A percentile compares a stretch with the other conserved stretches of the same genome.
Conservation (phyloP, 345 rosid genomes). For the Cardiospermum halicacabum region DNA sequence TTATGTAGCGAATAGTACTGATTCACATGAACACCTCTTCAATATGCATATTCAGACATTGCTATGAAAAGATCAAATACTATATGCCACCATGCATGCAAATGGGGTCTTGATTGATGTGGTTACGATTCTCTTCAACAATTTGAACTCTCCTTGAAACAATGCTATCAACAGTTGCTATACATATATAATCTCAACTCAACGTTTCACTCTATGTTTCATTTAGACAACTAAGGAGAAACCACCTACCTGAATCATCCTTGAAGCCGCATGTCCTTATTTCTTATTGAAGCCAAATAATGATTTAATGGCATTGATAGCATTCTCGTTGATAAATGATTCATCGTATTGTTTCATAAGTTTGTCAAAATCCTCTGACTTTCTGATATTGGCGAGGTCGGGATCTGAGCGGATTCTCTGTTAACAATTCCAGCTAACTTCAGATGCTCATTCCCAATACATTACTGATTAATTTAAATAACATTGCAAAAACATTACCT, state of each 20-base stretch:
- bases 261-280: conserved; percentile 28
- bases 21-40: no score
- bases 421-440: conserved; percentile 17
- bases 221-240: neutral
- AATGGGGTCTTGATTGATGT: no score
- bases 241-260: neutral
- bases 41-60: no score
- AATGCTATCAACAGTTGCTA: conserved; percentile 13
- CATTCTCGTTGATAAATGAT: conserved; percentile 91
- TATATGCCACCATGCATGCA: no score
- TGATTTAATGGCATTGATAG: conserved; percentile 88
- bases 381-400: conserved; percentile 62
- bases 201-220: neutral
- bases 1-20: neutral
- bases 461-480: neutral
- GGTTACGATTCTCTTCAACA: no score
- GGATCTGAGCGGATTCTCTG: conserved; percentile 93
- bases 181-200: neutral
- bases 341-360: conserved; percentile 83
- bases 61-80: no score
- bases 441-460: neutral
- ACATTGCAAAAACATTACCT: conserved; percentile 43
- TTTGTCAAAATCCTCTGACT: conserved; percentile 52
- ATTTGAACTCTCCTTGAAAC: conserved; percentile 10
- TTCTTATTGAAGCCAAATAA: conserved; percentile 80